Conservation (phyloP, 177 flowering plant species). For the Telopea speciosissima region DNA sequence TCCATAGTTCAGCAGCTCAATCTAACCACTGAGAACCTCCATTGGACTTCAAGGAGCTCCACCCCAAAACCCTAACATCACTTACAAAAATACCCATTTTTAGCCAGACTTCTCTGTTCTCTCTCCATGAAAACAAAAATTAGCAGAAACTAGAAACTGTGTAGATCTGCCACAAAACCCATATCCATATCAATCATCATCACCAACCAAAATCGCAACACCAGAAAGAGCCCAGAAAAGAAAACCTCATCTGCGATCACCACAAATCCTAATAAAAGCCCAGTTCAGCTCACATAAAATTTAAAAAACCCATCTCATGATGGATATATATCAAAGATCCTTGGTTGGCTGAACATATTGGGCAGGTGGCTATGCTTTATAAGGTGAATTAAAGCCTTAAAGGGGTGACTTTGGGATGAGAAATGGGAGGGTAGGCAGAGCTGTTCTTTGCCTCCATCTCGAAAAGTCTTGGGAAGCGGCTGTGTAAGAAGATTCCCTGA, state of each 20-base stretch:
- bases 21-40: conserved; percentile 36
- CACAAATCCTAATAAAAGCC: not conserved
- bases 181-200: not conserved
- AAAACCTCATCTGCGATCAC: not conserved
- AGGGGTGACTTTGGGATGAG: not conserved
- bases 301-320: too few relatives aligned
- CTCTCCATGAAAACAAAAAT: not conserved
- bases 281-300: too few relatives aligned
- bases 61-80: conserved; percentile 21
- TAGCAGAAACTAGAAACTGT: too few relatives aligned
- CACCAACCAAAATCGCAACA: not conserved
- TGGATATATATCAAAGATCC: not conserved
- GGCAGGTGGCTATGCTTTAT: not conserved
- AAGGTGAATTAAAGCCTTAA: not conserved
- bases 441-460: not conserved
- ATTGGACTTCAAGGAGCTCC: conserved; percentile 71
- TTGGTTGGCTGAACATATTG: not conserved
- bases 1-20: conserved; percentile 60
- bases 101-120: too few relatives aligned
- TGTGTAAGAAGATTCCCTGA: conserved; percentile 3
- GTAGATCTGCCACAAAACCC: not conserved
- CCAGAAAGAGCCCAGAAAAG: not conserved
- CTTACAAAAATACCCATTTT: too few relatives aligned
- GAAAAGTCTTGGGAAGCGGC: conserved; percentile 2
- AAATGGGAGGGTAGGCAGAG: not conserved